These are phyloP conservation scores for Boletus smithii DNA, from an alignment of 1,284 basidiomycete species.

Conservation along the genomic window DNA sequence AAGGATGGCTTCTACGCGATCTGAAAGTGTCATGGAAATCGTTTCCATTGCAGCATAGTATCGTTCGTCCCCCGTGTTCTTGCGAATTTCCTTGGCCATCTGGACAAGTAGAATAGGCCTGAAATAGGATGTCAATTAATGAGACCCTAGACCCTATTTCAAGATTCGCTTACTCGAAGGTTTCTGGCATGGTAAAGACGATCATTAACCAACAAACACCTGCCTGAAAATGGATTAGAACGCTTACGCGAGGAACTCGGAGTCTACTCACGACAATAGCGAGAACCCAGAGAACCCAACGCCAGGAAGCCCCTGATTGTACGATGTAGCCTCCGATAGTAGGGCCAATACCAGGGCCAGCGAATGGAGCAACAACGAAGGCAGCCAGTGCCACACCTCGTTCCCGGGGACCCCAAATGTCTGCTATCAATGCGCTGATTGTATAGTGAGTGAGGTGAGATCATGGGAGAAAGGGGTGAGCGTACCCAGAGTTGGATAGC, in stretches of 20 bases:
- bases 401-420: slow-evolving; percentile 65
- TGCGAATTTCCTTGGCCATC: slow-evolving; percentile 43
- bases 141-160: not conserved
- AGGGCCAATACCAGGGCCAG: slow-evolving; percentile 67
- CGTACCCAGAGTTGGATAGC: slow-evolving; percentile 47
- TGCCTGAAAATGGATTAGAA: slow-evolving; percentile 30
- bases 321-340: slow-evolving; percentile 57
- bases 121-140: not conserved
- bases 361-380: slow-evolving; percentile 75
- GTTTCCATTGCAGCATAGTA: slow-evolving; percentile 57
- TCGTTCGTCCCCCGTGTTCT: slow-evolving; percentile 59
- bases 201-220: slow-evolving; percentile 47
- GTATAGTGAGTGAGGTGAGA: slow-evolving; percentile 1
- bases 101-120: slow-evolving; percentile 55
- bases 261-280: slow-evolving; percentile 49
- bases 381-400: slow-evolving; percentile 68
- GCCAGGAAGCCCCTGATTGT: slow-evolving; percentile 51
- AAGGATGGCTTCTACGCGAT: slow-evolving; percentile 47
- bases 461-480: not conserved
- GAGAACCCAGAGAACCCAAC: slow-evolving; percentile 75
- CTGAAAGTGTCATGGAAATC: slow-evolving; percentile 38
- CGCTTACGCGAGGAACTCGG: not conserved
- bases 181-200: slow-evolving; percentile 73
- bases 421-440: slow-evolving; percentile 51
- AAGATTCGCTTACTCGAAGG: slow-evolving; percentile 44